A percentile compares a stretch with the other conserved stretches of the same genome.
Evolutionary conservation across 2,329 filamentous ascomycete genomes (phyloP).

Genomic region (Neonectria hederae): DNA sequence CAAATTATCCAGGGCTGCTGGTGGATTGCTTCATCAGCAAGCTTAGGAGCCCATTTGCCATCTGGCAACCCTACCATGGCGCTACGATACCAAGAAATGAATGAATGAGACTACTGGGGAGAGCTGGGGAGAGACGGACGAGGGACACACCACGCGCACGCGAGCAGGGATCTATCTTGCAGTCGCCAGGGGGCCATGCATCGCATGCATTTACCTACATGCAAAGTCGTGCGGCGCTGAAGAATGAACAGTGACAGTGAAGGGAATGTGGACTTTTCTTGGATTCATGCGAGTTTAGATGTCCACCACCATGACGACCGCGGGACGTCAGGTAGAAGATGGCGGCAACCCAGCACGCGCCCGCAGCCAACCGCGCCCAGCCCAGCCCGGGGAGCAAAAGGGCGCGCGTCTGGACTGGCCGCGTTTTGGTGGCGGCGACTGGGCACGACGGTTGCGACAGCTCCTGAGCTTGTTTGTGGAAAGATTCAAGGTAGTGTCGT

Average conservation of each 20-base stretch:
- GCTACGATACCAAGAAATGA: background rate
- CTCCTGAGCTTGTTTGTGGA: background rate
- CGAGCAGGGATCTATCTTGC: slow-evolving; percentile 23
- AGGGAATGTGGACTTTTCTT: background rate
- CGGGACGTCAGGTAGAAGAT: slow-evolving; percentile 8
- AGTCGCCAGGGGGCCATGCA: slow-evolving; percentile 16
- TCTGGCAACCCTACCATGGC: slow-evolving; percentile 15
- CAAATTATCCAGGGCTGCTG: slow-evolving; percentile 25
- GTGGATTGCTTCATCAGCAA: slow-evolving; percentile 22
- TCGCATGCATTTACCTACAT: slow-evolving; percentile 15
- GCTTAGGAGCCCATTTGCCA: background rate
- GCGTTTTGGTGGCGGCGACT: background rate
- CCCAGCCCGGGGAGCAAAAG: slow-evolving; percentile 17
- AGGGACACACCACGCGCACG: slow-evolving; percentile 6
- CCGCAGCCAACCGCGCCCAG: slow-evolving; percentile 8
- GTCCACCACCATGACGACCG: no score
- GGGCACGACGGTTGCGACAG: background rate
- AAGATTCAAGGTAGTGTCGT: background rate
- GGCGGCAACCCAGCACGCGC: slow-evolving; percentile 10
- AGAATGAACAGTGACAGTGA: slow-evolving; percentile 9
- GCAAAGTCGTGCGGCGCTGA: slow-evolving; percentile 12
- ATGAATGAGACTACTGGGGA: background rate
- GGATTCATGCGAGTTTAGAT: no score
- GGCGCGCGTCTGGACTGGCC: background rate
- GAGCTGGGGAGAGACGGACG: background rate